Evolutionary conservation across 371 early-diverging fungal species (phyloP).

Genomic region (Mortierella sp.): DNA sequence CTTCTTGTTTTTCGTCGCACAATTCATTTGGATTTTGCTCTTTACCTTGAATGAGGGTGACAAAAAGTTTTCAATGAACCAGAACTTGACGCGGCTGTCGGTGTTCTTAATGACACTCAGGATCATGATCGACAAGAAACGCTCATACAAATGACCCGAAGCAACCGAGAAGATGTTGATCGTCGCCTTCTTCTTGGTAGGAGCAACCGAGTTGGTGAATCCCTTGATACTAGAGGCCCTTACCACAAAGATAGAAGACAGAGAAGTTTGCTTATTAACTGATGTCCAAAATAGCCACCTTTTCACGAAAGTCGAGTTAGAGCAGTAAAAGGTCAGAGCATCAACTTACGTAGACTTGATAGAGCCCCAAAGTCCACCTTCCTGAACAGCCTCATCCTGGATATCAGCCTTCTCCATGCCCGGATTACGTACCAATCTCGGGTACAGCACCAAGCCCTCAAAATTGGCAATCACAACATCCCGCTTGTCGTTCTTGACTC

Average conservation of each 20-base stretch:
- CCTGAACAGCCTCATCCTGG: constrained; percentile 61
- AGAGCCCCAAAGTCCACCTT: constrained; percentile 65
- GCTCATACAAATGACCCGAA: constrained; percentile 96
- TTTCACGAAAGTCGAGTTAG: neutral
- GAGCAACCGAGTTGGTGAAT: constrained; percentile 20
- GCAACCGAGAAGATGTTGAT: constrained; percentile 98
- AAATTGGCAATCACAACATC: constrained; percentile 77
- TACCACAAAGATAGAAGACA: neutral
- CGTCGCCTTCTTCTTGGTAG: constrained; percentile 62
- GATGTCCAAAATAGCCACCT: neutral
- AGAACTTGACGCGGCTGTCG: constrained; percentile 91
- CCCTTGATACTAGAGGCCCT: constrained; percentile 38
- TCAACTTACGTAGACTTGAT: constrained; percentile 62
- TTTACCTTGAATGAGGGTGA: constrained; percentile 92
- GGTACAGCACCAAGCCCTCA: constrained; percentile 86
- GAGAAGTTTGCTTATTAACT: neutral
- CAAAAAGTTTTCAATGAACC: constrained; percentile 97
- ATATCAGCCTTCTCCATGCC: constrained; percentile 87
- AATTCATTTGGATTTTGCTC: no score
- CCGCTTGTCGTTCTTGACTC: constrained; percentile 57
- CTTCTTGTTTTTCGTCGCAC: no score
- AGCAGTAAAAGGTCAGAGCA: no score
- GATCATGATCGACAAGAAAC: constrained; percentile 97
- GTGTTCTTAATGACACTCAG: constrained; percentile 92
- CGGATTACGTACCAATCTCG: constrained; percentile 79